Base-by-base conservation (phyloP, 2,329 filamentous ascomycete species). In the Sporothrix luriei region DNA sequence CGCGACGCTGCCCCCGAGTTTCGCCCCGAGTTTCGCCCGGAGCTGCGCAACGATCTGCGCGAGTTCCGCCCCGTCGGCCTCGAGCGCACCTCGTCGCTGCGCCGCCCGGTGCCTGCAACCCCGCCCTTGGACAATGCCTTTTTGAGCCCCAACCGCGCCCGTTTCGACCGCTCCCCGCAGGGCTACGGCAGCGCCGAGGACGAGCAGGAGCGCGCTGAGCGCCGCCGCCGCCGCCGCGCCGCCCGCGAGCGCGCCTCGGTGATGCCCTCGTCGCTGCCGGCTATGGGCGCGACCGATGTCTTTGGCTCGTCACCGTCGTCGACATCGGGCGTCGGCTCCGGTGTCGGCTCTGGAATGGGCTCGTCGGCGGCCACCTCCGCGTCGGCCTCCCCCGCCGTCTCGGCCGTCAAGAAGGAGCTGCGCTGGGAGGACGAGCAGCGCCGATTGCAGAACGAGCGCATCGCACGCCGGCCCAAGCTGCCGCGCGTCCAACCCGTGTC, bases 351-450 rank as follows among this genome's bases (percentile, higher is more conserved):
- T 33, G 33, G 33, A 33, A 33, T 33, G 14, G 9, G 46, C 7
- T 3, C 49, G 64, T 26, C 64, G 19, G 33, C 57, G 14, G 59
- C 33, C 59, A 59, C 51, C 21, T 64, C 68, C 1, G 14, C 70
- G 4, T 40, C 70, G 2, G 54, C 72, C 68, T 69, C 69, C 61
- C 68, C 73, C 10, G 71, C 73, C 43, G 64, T 66, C 16, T 61
- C 69, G 13, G 70, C 67, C 24, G 68, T 64, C 54, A 72, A 71
- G 69, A 77, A 77, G 71, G 72, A 75, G 38, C 73, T 78, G 21
- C 74, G 75, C 13, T 77, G 75, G 74, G 76, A 76, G 52, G 77
- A 78, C 72, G 71, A 78, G 67, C 70, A 76, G 72, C 69, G 74
- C 59, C 61, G 69, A 65, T 70, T 72, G 46, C 77, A 78, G 11